Percentiles rank a stretch among this genome's conserved stretches.
Evolutionary conservation across 495 filamentous ascomycete genomes (phyloP).

Genomic region (Rostrohypoxylon terebratum): DNA sequence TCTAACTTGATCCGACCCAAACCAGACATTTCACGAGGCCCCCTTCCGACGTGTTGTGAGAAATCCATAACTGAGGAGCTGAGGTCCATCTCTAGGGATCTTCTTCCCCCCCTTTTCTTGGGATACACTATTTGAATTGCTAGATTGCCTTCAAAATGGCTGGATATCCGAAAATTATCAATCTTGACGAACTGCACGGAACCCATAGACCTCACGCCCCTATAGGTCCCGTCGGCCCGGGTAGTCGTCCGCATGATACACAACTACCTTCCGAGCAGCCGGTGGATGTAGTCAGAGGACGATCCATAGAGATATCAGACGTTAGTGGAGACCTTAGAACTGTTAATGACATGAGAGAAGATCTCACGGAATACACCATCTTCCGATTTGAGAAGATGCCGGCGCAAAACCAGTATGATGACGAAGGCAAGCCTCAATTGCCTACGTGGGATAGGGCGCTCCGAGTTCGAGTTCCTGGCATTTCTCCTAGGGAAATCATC

Average conservation of each 20-base stretch:
- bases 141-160: slow-evolving; percentile 7
- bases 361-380: slow-evolving; percentile 47
- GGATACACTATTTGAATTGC: neutral
- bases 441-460: slow-evolving; percentile 49
- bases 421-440: slow-evolving; percentile 38
- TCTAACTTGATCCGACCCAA: neutral
- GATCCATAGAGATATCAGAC: slow-evolving; percentile 41
- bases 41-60: neutral
- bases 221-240: neutral
- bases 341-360: slow-evolving; percentile 45
- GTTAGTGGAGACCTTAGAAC: slow-evolving; percentile 40
- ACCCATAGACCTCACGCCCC: slow-evolving; percentile 5
- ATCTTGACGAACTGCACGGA: slow-evolving; percentile 1
- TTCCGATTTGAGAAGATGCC: slow-evolving; percentile 49
- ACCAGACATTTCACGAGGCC: neutral
- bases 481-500: slow-evolving; percentile 42
- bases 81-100: neutral
- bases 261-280: neutral
- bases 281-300: slow-evolving; percentile 3
- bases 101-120: neutral
- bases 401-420: slow-evolving; percentile 38
- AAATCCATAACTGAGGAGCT: neutral
- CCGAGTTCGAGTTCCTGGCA: slow-evolving; percentile 38
- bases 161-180: neutral
- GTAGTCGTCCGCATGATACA: slow-evolving; percentile 11